phyloP scores from a whole-genome alignment of 2,329 filamentous ascomycete genomes.

The Alternaria novae-zelandiae region DNA sequence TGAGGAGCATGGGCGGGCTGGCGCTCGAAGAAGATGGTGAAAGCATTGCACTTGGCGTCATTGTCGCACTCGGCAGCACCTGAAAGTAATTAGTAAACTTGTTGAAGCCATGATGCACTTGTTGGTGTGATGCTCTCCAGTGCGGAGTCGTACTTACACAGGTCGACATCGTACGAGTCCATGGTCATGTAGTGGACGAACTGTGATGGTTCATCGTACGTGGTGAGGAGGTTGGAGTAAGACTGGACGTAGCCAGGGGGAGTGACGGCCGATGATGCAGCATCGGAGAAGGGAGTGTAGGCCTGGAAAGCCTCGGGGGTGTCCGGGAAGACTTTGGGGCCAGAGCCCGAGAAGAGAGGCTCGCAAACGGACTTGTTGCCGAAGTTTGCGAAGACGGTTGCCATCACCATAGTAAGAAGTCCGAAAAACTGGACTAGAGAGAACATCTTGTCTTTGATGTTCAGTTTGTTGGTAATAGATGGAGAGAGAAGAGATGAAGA shows the following conservation, averaged over 20 bases:
- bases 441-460: neutral
- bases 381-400: neutral
- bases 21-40: constrained; percentile 32
- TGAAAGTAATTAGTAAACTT: neutral
- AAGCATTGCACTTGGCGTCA: constrained; percentile 19
- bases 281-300: constrained; percentile 7
- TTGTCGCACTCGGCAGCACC: constrained; percentile 11
- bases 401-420: neutral
- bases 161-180: constrained; percentile 10
- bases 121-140: neutral
- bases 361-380: neutral
- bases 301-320: constrained; percentile 19
- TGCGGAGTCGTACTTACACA: constrained; percentile 5
- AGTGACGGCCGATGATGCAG: constrained; percentile 15
- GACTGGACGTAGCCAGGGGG: constrained; percentile 23
- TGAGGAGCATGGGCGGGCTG: constrained; percentile 14
- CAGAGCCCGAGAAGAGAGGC: neutral
- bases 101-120: neutral
- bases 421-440: neutral
- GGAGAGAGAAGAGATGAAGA: neutral
- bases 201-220: constrained; percentile 8
- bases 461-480: neutral
- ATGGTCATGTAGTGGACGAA: constrained; percentile 21
- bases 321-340: constrained; percentile 12
- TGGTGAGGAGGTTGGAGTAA: constrained; percentile 21